Percentiles rank a stretch among this genome's conserved stretches.
Evolutionary conservation across 2,329 filamentous ascomycete genomes (phyloP).

Genomic region (Sordariomycetes sp.): DNA sequence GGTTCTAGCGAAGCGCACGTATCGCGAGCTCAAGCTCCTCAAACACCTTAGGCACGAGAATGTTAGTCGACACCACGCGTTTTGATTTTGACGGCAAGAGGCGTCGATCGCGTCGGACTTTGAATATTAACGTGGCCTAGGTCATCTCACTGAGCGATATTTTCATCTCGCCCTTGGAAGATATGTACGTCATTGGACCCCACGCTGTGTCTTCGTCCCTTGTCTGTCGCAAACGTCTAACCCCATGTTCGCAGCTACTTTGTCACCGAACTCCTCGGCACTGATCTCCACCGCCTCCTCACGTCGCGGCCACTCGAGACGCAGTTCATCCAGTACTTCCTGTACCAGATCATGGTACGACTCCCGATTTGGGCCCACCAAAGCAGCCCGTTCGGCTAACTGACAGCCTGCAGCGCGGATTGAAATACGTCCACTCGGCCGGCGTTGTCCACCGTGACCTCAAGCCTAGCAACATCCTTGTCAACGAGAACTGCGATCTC

Average conservation of each 20-base stretch:
- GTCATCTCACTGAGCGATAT: slow-evolving; percentile 98
- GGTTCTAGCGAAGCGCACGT: slow-evolving; percentile 92
- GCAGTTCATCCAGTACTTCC: slow-evolving; percentile 99
- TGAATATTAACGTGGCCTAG: slow-evolving; percentile 26
- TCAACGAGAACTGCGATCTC: slow-evolving; percentile 98
- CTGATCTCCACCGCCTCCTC: slow-evolving; percentile 87
- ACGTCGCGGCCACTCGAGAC: slow-evolving; percentile 95
- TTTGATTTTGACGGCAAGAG: slow-evolving; percentile 5
- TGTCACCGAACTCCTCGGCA: slow-evolving; percentile 93
- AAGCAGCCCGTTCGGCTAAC: neutral
- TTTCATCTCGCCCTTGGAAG: slow-evolving; percentile 97
- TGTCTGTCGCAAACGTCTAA: neutral
- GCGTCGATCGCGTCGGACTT: too few relatives aligned
- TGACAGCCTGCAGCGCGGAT: slow-evolving; percentile 53
- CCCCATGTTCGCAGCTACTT: slow-evolving; percentile 58
- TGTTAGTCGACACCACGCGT: slow-evolving; percentile 32
- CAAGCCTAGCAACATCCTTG: slow-evolving; percentile 97
- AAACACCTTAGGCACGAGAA: slow-evolving; percentile 97
- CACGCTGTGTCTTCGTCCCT: slow-evolving; percentile 5
- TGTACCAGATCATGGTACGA: slow-evolving; percentile 94
- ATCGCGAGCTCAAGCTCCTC: slow-evolving; percentile 90
- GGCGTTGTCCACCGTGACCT: slow-evolving; percentile 95
- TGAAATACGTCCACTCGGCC: slow-evolving; percentile 98
- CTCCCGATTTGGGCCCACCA: neutral
- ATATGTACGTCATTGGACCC: slow-evolving; percentile 57